Evolutionary conservation across 176 grass and related monocot genomes (phyloP), one percentile per base, ranked within the genome.

Genomic region (Zea luxurians): DNA sequence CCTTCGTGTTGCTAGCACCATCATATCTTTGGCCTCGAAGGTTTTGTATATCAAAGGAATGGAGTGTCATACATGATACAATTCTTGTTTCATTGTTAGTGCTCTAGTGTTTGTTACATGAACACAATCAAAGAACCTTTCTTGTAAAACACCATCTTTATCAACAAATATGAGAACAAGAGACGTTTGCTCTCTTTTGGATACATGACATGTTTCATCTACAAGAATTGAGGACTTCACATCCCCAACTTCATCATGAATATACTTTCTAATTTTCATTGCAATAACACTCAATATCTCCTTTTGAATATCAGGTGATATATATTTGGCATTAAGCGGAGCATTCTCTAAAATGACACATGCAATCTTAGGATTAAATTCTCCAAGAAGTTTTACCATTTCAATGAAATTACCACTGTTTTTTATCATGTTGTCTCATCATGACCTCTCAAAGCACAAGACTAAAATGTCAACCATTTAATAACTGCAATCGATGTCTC

Each of bases 221-320:
- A 87, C 72, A 34, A 82, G 75, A 40, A 71, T 64, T 54, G 47
- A 77, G 52, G 69, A 86, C 12, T 75, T 80, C 0, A 1, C 38
- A 75, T 74, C 9, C 0, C 36, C 77, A 69, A 86, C 75, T 86
- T 86, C 66, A 16, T 48, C 46, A 48, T 2, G 9, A 10, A 48
- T 48, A 3, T 48, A 10, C 46, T 48, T 48, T 10, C 2, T 48
- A 0, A 48, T 1, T 48, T 48, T 48, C 0, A 3, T 80, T 17
- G 58, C 40, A 53, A 66, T 10, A 80, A 76, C 62, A 80, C 70
- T 40, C 13, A 68, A 21, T n/a, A 86, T 80, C 21, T 86, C 83
- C 37, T 86, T 59, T 42, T 81, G 49, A 66, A 75, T 80, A 2
- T 42, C 42, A n/a, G 53, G 76, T 18, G 68, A 82, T 4, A 15